Evolutionary conservation across 2,329 filamentous ascomycete species (phyloP).

Genomic region (Rhinocladiella similis): DNA sequence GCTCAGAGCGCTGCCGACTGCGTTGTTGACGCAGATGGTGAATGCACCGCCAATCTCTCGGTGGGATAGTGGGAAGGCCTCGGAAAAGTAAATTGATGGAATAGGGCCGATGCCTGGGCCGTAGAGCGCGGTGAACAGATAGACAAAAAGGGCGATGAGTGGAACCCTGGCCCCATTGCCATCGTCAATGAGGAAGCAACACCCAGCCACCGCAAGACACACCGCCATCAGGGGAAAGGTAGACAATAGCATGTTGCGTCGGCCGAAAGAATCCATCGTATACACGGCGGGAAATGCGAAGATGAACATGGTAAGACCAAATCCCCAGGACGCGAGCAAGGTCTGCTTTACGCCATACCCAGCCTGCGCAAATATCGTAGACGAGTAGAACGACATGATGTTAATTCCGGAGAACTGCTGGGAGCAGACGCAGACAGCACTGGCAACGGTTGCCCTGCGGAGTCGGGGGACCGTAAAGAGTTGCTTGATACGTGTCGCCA

Average conservation of each 20-base stretch:
- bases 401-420: constrained; percentile 73
- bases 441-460: constrained; percentile 68
- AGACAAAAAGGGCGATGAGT: constrained; percentile 38
- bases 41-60: constrained; percentile 53
- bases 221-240: constrained; percentile 68
- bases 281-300: constrained; percentile 29
- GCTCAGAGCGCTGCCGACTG: constrained; percentile 59
- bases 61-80: constrained; percentile 65
- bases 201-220: constrained; percentile 62
- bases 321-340: constrained; percentile 47
- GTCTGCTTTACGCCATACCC: constrained; percentile 58
- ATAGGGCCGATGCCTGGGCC: constrained; percentile 64
- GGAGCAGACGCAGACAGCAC: constrained; percentile 76
- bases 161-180: neutral
- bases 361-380: constrained; percentile 56
- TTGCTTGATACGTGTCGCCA: constrained; percentile 59
- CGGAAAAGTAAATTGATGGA: constrained; percentile 67
- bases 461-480: constrained; percentile 53
- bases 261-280: constrained; percentile 67
- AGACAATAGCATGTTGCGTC: constrained; percentile 61
- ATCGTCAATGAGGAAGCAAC: constrained; percentile 54
- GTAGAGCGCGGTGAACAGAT: constrained; percentile 46
- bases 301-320: constrained; percentile 21
- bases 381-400: constrained; percentile 75
- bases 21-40: constrained; percentile 47